Base-by-base conservation (phyloP, 2,329 filamentous ascomycete species). In the Alternaria ventricosa region DNA sequence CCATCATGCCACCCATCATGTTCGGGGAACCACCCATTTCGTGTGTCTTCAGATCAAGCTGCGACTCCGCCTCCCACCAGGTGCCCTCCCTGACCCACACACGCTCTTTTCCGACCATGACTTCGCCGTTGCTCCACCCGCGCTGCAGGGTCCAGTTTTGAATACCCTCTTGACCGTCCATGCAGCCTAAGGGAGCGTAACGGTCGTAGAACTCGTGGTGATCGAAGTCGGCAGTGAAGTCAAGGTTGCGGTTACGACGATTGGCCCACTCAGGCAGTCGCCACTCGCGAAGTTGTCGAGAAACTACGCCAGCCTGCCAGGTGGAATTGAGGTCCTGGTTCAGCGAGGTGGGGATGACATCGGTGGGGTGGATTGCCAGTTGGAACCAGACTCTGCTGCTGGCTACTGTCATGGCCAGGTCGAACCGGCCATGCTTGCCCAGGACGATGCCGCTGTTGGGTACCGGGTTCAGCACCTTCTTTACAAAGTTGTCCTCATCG, bases 1-100 rank as follows among this genome's bases (percentile, higher is more conserved):
- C 84, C 62, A 87, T 82, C 77, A 87, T 84, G 63, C 85, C 82
- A 49, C 82, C 84, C 7, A 84, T 78, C 77, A 81, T 83, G 63
- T 69, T 80, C 28, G 65, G 57, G 7, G 68, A 63, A 62, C 53
- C 60, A 61, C 55, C 60, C 22, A 80, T 77, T 28, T 89, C 87
- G 57, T 87, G 84, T 1, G 90, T 88, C 80, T 96, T 95, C 72
- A 96, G 85, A 75, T 99, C 96, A 27, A 98, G 89, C 92, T 97
- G 97, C 65, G 88, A 92, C 82, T 99, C 96, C 6, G 94, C 95
- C 80, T 98, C 95, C 95, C 95, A 98, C 95, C 96, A 99, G 3
- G 94, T 92, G 61, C 84, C 87, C 80, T 99, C 96, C 54, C 95
- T 89, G 84, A 98, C 94, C 96, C 96, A 99, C 45, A 99, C 89